Conservation (phyloP, 345 rosid species). For the Salix arbutifolia region DNA sequence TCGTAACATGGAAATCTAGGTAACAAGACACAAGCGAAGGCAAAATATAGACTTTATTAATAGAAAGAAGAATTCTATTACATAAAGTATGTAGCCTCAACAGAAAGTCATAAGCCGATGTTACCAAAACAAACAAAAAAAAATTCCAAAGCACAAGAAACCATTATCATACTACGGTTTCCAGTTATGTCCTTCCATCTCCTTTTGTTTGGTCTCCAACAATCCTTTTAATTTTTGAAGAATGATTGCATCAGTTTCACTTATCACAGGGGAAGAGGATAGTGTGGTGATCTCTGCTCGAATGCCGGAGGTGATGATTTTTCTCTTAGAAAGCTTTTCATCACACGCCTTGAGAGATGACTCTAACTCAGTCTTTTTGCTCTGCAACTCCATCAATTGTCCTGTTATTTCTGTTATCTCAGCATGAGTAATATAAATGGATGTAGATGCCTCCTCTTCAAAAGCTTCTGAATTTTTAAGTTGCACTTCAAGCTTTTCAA, state of each 20-base stretch:
- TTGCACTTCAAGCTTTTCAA: too few species aligned
- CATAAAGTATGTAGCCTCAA: not conserved
- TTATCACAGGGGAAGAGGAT: not conserved
- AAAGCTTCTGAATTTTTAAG: too few species aligned
- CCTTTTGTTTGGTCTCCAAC: not conserved
- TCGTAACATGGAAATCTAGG: not conserved
- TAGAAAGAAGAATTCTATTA: too few species aligned
- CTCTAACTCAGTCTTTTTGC: too few species aligned
- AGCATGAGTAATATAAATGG: too few species aligned
- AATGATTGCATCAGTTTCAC: not conserved
- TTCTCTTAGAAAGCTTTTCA: not conserved
- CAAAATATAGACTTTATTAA: not conserved
- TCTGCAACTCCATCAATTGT: too few species aligned
- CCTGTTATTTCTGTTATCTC: too few species aligned
- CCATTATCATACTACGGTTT: not conserved
- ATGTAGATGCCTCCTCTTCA: too few species aligned
- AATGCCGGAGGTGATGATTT: not conserved
- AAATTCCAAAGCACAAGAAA: not conserved
- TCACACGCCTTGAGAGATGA: too few species aligned
- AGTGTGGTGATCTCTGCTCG: not conserved
- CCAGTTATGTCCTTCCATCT: not conserved
- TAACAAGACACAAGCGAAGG: not conserved
- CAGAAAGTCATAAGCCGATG: not conserved
- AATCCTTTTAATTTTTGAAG: not conserved
- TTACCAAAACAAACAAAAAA: not conserved